A percentile compares a stretch with the other conserved stretches of the same genome.
phyloP scores from a whole-genome alignment of 495 filamentous ascomycete species.

The Penicillium goetzii region DNA sequence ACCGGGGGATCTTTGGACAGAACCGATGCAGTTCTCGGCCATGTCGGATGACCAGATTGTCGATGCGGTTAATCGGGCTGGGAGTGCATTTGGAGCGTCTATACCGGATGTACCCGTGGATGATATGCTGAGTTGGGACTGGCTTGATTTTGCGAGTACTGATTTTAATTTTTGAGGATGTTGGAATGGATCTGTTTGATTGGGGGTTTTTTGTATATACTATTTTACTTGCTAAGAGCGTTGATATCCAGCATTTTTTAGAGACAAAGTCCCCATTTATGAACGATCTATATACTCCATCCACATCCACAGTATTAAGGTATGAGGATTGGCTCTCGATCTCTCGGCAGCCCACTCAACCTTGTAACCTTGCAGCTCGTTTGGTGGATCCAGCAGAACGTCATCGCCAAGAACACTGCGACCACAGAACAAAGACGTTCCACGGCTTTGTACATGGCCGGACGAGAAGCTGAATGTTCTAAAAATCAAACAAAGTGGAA shows the following conservation, averaged over 20 bases:
- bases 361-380: background rate
- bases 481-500: background rate
- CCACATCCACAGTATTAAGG: background rate
- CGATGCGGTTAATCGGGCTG: constrained; percentile 62
- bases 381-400: background rate
- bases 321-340: background rate
- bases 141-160: constrained; percentile 61
- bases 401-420: background rate
- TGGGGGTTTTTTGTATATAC: background rate
- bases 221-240: background rate
- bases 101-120: constrained; percentile 59
- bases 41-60: constrained; percentile 70
- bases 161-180: constrained; percentile 39
- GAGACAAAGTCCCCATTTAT: background rate
- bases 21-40: constrained; percentile 65
- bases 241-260: background rate
- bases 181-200: background rate
- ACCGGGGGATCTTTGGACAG: constrained; percentile 45
- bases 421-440: background rate
- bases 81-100: constrained; percentile 57
- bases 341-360: background rate
- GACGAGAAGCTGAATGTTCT: background rate
- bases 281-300: background rate
- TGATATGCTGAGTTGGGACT: constrained; percentile 59
- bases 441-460: background rate